phyloP scores from a whole-genome alignment of 176 grass and related monocot genomes.

The Phragmites australis region DNA sequence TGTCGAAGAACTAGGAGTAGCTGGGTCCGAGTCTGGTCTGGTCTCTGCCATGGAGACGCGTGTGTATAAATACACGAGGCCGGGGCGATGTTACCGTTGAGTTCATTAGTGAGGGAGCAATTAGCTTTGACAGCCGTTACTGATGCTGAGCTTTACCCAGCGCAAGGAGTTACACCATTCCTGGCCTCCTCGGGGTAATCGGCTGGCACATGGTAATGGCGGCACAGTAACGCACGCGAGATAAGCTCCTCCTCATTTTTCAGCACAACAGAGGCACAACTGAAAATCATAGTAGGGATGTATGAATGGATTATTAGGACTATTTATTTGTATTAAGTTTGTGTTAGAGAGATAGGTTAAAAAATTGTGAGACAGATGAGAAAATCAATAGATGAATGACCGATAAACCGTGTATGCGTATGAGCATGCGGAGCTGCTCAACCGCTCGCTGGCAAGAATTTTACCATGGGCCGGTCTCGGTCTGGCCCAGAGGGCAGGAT shows the following conservation, averaged over 20 bases:
- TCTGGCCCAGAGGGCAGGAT: background rate
- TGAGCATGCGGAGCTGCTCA: too few relatives aligned
- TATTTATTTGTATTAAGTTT: too few relatives aligned
- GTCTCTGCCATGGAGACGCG: background rate
- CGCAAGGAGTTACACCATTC: slow-evolving; percentile 2
- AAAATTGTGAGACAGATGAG: too few relatives aligned
- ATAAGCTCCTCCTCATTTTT: too few relatives aligned
- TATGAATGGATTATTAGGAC: too few relatives aligned
- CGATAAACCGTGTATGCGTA: too few relatives aligned
- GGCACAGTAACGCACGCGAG: background rate
- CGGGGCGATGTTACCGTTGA: slow-evolving; percentile 24
- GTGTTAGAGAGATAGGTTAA: too few relatives aligned
- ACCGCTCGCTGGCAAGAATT: background rate
- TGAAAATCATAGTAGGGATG: too few relatives aligned
- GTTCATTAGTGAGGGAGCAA: slow-evolving; percentile 5
- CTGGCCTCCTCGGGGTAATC: background rate
- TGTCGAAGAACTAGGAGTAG: background rate
- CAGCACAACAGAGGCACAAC: too few relatives aligned
- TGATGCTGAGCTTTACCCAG: slow-evolving; percentile 16
- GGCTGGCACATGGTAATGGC: background rate
- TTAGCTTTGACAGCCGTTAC: slow-evolving; percentile 37
- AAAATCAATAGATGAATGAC: too few relatives aligned
- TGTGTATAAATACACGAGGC: background rate
- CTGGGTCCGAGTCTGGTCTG: background rate
- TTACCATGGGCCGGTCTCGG: background rate